These are phyloP conservation scores for Fulvia fulva DNA, from an alignment of 2,329 filamentous ascomycete genomes.

Conservation along the genomic window DNA sequence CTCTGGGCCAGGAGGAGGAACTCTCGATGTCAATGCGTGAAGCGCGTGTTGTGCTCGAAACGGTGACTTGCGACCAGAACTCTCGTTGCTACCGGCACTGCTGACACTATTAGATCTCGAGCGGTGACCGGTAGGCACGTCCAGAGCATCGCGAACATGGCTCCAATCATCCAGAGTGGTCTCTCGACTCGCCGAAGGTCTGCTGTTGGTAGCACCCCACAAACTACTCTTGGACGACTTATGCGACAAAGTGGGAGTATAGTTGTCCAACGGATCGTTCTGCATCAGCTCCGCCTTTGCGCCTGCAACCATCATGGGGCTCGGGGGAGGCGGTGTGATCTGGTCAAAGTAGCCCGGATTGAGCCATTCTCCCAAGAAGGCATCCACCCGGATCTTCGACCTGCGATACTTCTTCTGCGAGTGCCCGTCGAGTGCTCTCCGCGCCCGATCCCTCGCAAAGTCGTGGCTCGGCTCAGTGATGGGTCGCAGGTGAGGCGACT, in stretches of 20 bases:
- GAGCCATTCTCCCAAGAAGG: conserved; percentile 93
- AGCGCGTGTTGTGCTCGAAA: conserved; percentile 23
- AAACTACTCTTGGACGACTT: conserved; percentile 33
- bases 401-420: conserved; percentile 41
- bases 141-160: conserved; percentile 25
- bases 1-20: conserved; percentile 27
- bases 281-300: conserved; percentile 84
- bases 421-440: conserved; percentile 32
- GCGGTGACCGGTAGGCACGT: conserved; percentile 38
- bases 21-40: conserved; percentile 25
- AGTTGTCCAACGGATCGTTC: conserved; percentile 59
- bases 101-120: conserved; percentile 49
- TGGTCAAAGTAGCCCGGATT: conserved; percentile 89
- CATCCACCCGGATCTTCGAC: conserved; percentile 73
- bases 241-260: conserved; percentile 37
- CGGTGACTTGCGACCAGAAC: conserved; percentile 27
- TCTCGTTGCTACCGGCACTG: conserved; percentile 32
- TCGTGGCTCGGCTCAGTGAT: conserved; percentile 38
- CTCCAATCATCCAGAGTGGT: conserved; percentile 29
- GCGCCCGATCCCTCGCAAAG: conserved; percentile 34
- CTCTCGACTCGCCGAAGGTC: conserved; percentile 19
- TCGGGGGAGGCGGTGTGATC: conserved; percentile 83
- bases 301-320: conserved; percentile 78
- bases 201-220: conserved; percentile 45
- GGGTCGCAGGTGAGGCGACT: conserved; percentile 28